phyloP scores from a whole-genome alignment of 345 rosid species.

The Chamaenerion angustifolium region DNA sequence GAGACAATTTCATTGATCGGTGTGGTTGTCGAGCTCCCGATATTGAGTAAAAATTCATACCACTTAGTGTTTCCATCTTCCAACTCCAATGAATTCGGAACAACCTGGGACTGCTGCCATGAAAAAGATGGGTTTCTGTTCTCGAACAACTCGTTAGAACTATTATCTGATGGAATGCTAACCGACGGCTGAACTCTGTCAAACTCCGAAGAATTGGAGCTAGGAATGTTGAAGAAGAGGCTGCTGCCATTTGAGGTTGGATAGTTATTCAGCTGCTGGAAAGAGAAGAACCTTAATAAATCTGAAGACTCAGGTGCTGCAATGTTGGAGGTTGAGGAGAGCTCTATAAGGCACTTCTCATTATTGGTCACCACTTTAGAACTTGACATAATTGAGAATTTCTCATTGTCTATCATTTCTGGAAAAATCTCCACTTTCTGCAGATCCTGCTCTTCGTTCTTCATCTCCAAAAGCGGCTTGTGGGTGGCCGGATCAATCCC shows the following conservation, averaged over 20 bases:
- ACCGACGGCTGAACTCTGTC: conserved; percentile 42
- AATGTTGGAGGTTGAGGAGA: too few relatives aligned
- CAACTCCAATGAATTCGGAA: not conserved
- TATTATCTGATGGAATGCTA: conserved; percentile 42
- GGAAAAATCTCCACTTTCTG: conserved; percentile 1
- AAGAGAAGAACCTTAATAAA: conserved; percentile 31
- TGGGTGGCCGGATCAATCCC: conserved; percentile 66
- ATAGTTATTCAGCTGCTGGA: conserved; percentile 41
- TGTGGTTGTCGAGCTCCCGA: too few relatives aligned
- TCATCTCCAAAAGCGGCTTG: conserved; percentile 43
- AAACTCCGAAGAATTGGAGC: conserved; percentile 27
- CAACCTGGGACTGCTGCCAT: not conserved
- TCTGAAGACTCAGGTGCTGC: conserved; percentile 15
- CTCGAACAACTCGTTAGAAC: too few relatives aligned
- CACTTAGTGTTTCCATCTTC: too few relatives aligned
- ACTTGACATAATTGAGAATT: conserved; percentile 2
- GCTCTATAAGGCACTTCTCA: too few relatives aligned
- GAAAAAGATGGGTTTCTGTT: conserved; percentile 8
- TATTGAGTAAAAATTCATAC: too few relatives aligned
- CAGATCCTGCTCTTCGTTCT: conserved; percentile 17
- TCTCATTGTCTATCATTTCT: not conserved
- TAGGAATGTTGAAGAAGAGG: conserved; percentile 19
- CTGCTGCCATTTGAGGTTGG: conserved; percentile 16
- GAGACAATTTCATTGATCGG: too few relatives aligned
- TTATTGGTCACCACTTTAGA: conserved; percentile 18